phyloP scores from a whole-genome alignment of 2,329 filamentous ascomycete species.

The Cyphellophora attinorum region DNA sequence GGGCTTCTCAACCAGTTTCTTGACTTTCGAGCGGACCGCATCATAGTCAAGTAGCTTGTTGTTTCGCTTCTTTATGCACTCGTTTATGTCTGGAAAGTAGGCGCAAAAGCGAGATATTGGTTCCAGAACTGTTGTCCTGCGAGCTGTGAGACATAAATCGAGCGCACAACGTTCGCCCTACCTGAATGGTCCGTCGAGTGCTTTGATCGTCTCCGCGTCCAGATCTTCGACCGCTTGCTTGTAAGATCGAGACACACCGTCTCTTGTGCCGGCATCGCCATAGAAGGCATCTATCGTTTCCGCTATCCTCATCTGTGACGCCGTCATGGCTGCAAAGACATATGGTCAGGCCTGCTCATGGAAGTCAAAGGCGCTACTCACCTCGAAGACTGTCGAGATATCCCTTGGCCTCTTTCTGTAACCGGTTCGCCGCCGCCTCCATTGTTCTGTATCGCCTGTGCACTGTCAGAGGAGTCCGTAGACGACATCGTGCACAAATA shows the following conservation, averaged over 20 bases:
- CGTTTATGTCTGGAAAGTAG: conserved; percentile 98
- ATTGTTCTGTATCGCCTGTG: conserved; percentile 87
- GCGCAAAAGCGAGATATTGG: conserved; percentile 93
- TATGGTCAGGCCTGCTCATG: conserved; percentile 3
- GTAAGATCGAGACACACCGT: conserved; percentile 92
- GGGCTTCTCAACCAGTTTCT: conserved; percentile 93
- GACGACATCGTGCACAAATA: conserved; percentile 25
- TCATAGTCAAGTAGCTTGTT: conserved; percentile 99
- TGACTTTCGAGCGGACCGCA: conserved; percentile 87
- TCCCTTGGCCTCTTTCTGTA: conserved; percentile 97
- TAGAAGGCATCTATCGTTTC: conserved; percentile 99
- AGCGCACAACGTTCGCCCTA: conserved; percentile 28
- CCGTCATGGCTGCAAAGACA: conserved; percentile 83
- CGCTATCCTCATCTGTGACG: conserved; percentile 97
- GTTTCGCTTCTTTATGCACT: conserved; percentile 98
- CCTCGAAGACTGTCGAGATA: conserved; percentile 92
- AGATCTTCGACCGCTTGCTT: conserved; percentile 97
- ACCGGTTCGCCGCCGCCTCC: conserved; percentile 81
- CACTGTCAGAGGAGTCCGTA: background rate
- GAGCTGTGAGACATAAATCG: no score
- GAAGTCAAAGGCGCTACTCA: conserved; percentile 27
- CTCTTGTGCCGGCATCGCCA: conserved; percentile 85
- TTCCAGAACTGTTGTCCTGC: conserved; percentile 80
- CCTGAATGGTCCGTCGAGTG: conserved; percentile 90
- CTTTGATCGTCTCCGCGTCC: conserved; percentile 97